These are phyloP conservation scores for Pachyrhizus erosus DNA, from an alignment of 306 rosid genomes.

Conservation along the genomic window DNA sequence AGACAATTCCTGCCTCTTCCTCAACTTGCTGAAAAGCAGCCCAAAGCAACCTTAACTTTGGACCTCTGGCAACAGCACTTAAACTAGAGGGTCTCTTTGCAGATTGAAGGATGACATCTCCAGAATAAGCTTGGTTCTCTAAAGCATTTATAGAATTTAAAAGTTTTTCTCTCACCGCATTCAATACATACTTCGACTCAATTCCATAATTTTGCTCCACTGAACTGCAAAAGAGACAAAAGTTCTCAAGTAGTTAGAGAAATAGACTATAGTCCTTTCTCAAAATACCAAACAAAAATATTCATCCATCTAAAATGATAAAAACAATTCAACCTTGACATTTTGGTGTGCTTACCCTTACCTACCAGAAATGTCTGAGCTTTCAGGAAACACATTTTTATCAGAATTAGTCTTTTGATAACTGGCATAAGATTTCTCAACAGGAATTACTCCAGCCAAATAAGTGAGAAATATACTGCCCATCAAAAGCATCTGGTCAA, in stretches of 20 bases:
- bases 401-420: slow-evolving; percentile 56
- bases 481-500: slow-evolving; percentile 83
- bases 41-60: slow-evolving; percentile 87
- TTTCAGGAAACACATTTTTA: slow-evolving; percentile 50
- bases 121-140: slow-evolving; percentile 60
- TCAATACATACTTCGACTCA: slow-evolving; percentile 62
- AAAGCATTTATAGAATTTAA: slow-evolving; percentile 70
- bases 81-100: slow-evolving; percentile 72
- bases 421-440: slow-evolving; percentile 51
- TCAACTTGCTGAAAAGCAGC: slow-evolving; percentile 77
- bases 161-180: slow-evolving; percentile 76
- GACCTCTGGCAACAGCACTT: slow-evolving; percentile 86
- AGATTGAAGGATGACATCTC: slow-evolving; percentile 55
- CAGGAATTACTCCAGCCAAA: slow-evolving; percentile 83
- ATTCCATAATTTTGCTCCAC: slow-evolving; percentile 47
- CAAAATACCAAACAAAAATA: slow-evolving; percentile 10
- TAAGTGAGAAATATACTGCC: slow-evolving; percentile 88
- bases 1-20: slow-evolving; percentile 75
- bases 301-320: slow-evolving; percentile 26
- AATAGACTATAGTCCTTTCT: slow-evolving; percentile 26
- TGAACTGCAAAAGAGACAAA: slow-evolving; percentile 60
- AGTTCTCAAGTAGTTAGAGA: slow-evolving; percentile 45
- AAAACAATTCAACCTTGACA: slow-evolving; percentile 47
- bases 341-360: slow-evolving; percentile 77
- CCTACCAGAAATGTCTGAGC: slow-evolving; percentile 88